A percentile compares a stretch with the other conserved stretches of the same genome.
phyloP scores from a whole-genome alignment of 805 yeast species.

The Candida qinlingensis region DNA sequence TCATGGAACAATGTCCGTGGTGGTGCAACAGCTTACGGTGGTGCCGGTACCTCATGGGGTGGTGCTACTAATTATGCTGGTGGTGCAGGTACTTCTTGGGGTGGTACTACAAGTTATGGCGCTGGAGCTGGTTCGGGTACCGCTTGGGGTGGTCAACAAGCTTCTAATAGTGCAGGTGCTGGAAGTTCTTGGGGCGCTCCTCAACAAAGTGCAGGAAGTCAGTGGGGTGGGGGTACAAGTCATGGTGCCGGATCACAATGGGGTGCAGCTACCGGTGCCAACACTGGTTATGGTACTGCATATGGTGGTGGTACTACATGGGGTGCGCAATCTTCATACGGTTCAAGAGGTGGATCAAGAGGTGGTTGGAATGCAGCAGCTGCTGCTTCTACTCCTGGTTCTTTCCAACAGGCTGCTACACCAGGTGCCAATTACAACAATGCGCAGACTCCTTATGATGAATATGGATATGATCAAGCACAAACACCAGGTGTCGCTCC shows the following conservation, averaged over 20 bases:
- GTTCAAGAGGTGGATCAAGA: conserved; percentile 11
- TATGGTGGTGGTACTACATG: conserved; percentile 39
- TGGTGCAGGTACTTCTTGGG: conserved; percentile 38
- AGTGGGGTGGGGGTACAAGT: conserved; percentile 17
- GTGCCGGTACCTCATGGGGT: conserved; percentile 41
- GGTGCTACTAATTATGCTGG: conserved; percentile 34
- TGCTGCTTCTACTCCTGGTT: conserved; percentile 31
- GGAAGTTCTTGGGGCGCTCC: conserved; percentile 36
- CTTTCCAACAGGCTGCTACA: conserved; percentile 30
- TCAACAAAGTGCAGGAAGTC: conserved; percentile 19
- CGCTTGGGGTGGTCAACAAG: conserved; percentile 31
- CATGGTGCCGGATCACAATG: conserved; percentile 9
- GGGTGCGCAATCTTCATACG: conserved; percentile 29
- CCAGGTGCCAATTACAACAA: conserved; percentile 32
- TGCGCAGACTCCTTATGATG: conserved; percentile 15
- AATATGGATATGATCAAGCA: conserved; percentile 7
- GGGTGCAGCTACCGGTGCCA: conserved; percentile 34
- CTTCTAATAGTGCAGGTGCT: background rate
- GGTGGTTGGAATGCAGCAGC: conserved; percentile 25
- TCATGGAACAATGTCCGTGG: conserved; percentile 27
- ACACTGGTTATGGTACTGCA: conserved; percentile 25
- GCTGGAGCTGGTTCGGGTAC: conserved; percentile 37
- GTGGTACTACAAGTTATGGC: conserved; percentile 43
- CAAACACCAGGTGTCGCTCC: conserved; percentile 16
- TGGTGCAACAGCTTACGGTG: conserved; percentile 39